Conservation (phyloP, 768 basidiomycete genomes). For the Paxillus involutus region DNA sequence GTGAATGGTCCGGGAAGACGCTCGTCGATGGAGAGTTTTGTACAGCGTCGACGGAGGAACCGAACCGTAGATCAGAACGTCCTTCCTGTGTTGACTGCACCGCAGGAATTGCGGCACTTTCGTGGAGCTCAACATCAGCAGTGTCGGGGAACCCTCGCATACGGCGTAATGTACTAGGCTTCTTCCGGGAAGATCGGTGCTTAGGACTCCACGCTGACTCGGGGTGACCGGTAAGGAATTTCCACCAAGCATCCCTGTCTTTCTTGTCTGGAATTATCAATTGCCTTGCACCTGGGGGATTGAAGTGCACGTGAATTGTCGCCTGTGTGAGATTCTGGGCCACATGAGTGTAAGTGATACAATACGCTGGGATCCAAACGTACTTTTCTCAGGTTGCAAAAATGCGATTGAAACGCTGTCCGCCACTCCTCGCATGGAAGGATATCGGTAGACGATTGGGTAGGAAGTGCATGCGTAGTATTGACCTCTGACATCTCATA, state of each 20-base stretch:
- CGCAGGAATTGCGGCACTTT: not conserved
- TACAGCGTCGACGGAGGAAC: not conserved
- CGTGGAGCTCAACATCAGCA: not conserved
- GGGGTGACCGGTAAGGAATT: constrained; percentile 68
- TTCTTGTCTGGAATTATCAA: constrained; percentile 65
- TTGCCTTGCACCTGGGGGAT: constrained; percentile 8
- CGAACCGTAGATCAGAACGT: not conserved
- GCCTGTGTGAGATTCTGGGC: constrained; percentile 66
- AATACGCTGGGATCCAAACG: not conserved
- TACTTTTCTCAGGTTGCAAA: constrained; percentile 64
- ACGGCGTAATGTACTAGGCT: constrained; percentile 10
- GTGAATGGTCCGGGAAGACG: not conserved
- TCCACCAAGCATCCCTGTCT: constrained; percentile 80
- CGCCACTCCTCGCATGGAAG: constrained; percentile 75
- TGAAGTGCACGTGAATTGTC: constrained; percentile 37
- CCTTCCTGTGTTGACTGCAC: constrained; percentile 1
- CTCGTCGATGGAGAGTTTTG: not conserved
- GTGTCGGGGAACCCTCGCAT: constrained; percentile 41
- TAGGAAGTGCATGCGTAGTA: constrained; percentile 14
- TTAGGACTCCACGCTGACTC: constrained; percentile 62
- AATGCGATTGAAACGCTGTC: constrained; percentile 51
- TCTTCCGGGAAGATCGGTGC: constrained; percentile 13
- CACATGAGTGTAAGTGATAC: constrained; percentile 5
- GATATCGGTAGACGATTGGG: constrained; percentile 28
- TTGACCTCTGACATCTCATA: constrained; percentile 46